Percentiles rank a stretch among this genome's conserved stretches.
Conservation (phyloP, 2,329 filamentous ascomycete genomes). For the Herpotrichia juniperi region DNA sequence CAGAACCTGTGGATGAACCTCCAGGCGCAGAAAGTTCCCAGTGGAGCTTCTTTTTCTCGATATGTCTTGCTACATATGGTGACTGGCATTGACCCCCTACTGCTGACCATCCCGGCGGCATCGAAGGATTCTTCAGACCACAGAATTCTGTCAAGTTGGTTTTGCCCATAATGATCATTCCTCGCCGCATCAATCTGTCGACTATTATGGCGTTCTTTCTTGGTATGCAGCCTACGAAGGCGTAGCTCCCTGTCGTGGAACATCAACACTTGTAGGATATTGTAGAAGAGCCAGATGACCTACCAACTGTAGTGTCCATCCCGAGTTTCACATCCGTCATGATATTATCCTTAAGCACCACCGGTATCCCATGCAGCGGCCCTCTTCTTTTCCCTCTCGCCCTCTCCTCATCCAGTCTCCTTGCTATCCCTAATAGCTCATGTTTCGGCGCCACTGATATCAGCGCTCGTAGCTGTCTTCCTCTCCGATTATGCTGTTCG, state of each 20-base stretch:
- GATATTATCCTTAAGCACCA: constrained; percentile 51
- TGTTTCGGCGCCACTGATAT: constrained; percentile 47
- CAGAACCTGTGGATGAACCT: constrained; percentile 46
- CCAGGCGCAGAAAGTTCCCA: constrained; percentile 45
- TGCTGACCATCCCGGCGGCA: constrained; percentile 49
- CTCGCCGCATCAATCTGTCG: constrained; percentile 43
- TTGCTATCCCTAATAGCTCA: constrained; percentile 43
- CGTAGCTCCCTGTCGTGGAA: constrained; percentile 36
- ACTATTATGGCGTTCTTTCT: constrained; percentile 46
- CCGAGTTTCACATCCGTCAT: constrained; percentile 45
- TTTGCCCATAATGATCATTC: constrained; percentile 52
- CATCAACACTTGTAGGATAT: constrained; percentile 2
- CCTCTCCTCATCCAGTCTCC: constrained; percentile 49
- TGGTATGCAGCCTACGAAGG: constrained; percentile 45
- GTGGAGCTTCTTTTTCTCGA: constrained; percentile 42
- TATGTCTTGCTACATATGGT: constrained; percentile 46
- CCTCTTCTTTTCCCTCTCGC: constrained; percentile 41
- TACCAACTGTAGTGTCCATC: constrained; percentile 51
- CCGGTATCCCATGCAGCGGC: constrained; percentile 51
- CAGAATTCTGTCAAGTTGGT: constrained; percentile 50
- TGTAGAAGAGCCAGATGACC: constrained; percentile 7
- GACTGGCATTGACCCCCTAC: constrained; percentile 47
- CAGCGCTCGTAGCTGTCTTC: constrained; percentile 43
- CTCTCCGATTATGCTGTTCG: constrained; percentile 42
- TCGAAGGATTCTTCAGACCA: constrained; percentile 42